Evolutionary conservation across 768 basidiomycete species (phyloP), one percentile per base, ranked within the genome.

Genomic region (Daedaleopsis sinensis): DNA sequence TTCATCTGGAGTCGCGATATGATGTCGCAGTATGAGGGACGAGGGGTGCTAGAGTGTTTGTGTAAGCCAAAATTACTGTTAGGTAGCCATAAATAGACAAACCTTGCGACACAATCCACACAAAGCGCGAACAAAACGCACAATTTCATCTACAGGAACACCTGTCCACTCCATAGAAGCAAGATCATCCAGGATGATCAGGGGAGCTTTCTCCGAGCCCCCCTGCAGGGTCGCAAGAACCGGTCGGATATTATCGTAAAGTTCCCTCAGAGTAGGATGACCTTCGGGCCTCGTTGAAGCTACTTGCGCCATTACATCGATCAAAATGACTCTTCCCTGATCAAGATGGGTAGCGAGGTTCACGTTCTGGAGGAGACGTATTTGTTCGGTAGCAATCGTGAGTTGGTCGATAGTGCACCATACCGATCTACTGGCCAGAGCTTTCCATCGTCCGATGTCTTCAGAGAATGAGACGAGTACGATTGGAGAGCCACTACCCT

Each of bases 111-210:
- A 91, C 13, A 80, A 57, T 0, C 81, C 81, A 36, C 78, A 76
- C 4, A 92, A 68, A 0, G 88, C 89, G 37, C 91, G 85, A 32
- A 75, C 66, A 61, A 92, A 85, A 7, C 85, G 81, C 18, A 72
- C 73, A 39, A 92, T 67, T 21, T 87, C 86, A 8, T 79, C 59
- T 0, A 71, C 58, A 2, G 84, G 71, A 58, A 84, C 76, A 1
- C 91, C 91, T 18, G 88, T 82, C 90, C 91, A 93, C 67, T 89
- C 84, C 1, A 93, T 78, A 43, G 82, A 77, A 0, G 87, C 72
- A 46, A 90, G 75, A 56, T 90, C 89, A 63, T 93, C 91, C n/a
- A 93, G 67, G 47, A 93, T 82, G 21, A 93, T 77, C 13, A 91
- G 72, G 11, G 68, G 55, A 9, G 68, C 67, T 35, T 62, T 60